These are phyloP conservation scores for Discostella stelligera DNA, from an alignment of 352 stramenopile genomes.

Conservation along the genomic window DNA sequence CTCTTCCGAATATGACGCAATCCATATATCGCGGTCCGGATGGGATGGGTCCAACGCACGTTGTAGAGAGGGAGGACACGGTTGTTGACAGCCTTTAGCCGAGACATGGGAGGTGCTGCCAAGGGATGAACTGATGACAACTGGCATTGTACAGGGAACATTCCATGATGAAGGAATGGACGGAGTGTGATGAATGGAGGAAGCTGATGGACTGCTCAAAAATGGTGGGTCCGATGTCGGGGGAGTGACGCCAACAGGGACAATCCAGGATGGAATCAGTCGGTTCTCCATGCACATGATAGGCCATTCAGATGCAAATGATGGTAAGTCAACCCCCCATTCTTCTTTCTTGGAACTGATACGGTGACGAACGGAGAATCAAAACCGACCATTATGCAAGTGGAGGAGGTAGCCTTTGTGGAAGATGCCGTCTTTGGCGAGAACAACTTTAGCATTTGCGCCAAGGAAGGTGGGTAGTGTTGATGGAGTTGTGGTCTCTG, in stretches of 20 bases:
- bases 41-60: conserved; percentile 7
- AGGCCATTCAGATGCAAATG: not conserved
- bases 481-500: too few species aligned
- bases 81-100: not conserved
- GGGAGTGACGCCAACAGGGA: not conserved
- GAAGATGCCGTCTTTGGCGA: not conserved
- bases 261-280: conserved; percentile 3
- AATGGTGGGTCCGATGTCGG: not conserved
- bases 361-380: not conserved
- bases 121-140: not conserved
- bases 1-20: conserved; percentile 24
- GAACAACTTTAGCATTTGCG: not conserved
- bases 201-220: not conserved
- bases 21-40: conserved; percentile 25
- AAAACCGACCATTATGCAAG: not conserved
- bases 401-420: conserved; percentile 3
- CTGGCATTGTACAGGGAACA: not conserved
- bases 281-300: conserved; percentile 1
- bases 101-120: not conserved
- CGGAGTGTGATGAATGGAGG: not conserved
- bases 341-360: conserved; percentile 15
- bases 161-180: not conserved
- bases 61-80: conserved; percentile 15
- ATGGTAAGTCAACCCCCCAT: conserved; percentile 13
- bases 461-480: not conserved